Base-by-base conservation (phyloP, 768 basidiomycete species). In the Rhodotorula babjevae region DNA sequence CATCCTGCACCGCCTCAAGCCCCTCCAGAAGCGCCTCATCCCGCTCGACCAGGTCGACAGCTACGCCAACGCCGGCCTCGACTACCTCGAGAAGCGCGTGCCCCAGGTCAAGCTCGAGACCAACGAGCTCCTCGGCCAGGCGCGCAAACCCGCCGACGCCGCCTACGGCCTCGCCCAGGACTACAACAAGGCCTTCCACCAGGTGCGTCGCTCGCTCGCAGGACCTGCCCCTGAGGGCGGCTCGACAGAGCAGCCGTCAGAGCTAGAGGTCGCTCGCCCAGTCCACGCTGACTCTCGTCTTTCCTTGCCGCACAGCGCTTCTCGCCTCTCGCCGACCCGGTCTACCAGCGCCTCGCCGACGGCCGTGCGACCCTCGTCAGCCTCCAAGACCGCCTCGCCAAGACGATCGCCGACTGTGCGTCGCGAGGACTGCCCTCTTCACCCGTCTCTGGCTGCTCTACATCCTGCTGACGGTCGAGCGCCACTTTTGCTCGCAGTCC, bases 91-190 rank as follows among this genome's bases (percentile, higher is more conserved):
- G 69, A 65, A 68, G 63, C 58, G 49, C 36, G 69, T 73, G 57
- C 75, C 75, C 18, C 44, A 46, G n/a, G 69, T 76, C 71, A 76
- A 76, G 62, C 18, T 40, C 14, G 71, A 73, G n/a, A 73, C 71
- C 14, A 23, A n/a, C 29, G 68, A 65, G 29, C 29, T 73, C 36
- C 15, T 70, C 25, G 59, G 50, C 19, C 44, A 49, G 44, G 66
- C 68, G 19, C 40, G 69, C 21, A 10, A 63, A 33, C 65, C 75
- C 11, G 71, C 71, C 19, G 75, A 76, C n/a, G 29, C 61, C 25
- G 75, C 67, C 10, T 66, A 58, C 33, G 50, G 33, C 9, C 16
- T 60, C 25, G 72, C 68, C 23, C 42, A 56, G 58, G 53, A 36
- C 11, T 60, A 64, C 44, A 63, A 60, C 50, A 27, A 64, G 5